Evolutionary conservation across 768 basidiomycete genomes (phyloP), one percentile per base, ranked within the genome.

Genomic region (Chalciporus piperatus): DNA sequence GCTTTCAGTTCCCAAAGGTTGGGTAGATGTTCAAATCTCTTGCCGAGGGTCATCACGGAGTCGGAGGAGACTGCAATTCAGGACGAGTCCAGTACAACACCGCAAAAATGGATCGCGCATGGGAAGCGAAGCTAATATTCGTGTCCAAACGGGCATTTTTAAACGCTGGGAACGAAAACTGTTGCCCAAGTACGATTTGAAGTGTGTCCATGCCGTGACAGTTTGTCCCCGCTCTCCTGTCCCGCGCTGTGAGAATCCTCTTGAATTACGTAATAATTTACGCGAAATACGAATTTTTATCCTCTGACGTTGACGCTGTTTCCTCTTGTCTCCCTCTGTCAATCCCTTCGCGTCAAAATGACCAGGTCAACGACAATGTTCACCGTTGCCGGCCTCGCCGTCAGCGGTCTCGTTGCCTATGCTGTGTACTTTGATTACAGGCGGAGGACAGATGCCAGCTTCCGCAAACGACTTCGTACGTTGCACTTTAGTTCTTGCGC

Each of bases 381-480:
- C 57, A 70, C 75, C 33, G 67, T 74, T 59, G 72, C 75, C 19
- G 70, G 71, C 41, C 62, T 75, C 47, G 77, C 84, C 19, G 78
- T 80, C 40, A 77, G 84, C 41, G 65, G 72, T 42, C 60, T 85
- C 35, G 70, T 89, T 32, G 92, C 84, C 20, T 98, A 98, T 69
- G 92, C 89, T 27, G 78, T 83, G 48, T 98, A 93, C 73, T 99
- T 98, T 63, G 97, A 99, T 77, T 85, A 96, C 76, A 90, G 82
- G 75, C 85, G 97, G 46, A 82, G 95, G 64, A 91, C 89, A 66
- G 92, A 97, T 65, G 70, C 76, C 39, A 77, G 79, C 14, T 99
- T 99, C 80, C 83, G 97, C 67, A 92, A 84, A 74, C 84, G 82
- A 66, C 80, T 98, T 51, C 83, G 94, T 89, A 71, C 59, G 91